Evolutionary conservation across 257 asterid species (phyloP), one percentile per base, ranked within the genome.

Genomic region (Petunia axillaris): DNA sequence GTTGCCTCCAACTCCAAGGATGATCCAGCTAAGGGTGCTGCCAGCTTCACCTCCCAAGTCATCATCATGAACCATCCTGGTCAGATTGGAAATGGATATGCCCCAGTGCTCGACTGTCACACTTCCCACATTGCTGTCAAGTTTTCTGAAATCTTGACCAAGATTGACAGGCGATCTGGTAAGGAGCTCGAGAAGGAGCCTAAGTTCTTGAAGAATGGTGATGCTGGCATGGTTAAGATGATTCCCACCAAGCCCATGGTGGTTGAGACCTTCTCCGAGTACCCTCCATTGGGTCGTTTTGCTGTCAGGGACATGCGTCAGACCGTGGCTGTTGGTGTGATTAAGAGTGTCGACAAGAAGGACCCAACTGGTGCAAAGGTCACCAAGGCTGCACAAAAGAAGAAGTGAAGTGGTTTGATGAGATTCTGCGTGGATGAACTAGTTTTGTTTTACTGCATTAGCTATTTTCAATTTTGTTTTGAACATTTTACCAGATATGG

Each of bases 51-150:
- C 25, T 25, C 25, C 25, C 25, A 25, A 25, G 25, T 25, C 25
- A 25, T 25, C 25, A 25, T 25, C 25, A 25, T 25, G 25, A 25
- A 25, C 25, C 25, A 25, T 25, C 25, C 25, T 25, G 25, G 25
- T 25, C 25, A 25, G 0, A 25, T 25, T 25, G 25, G 25, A 25
- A 25, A 25, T 0, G 25, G 25, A 25, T 25, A 25, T 25, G 93
- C 94, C 1, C 94, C 94, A 8, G 94, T 89, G 76, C 92, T 89
- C 1, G 92, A 90, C 36, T 89, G 89, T 60, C 92, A 89, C 93
- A 90, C 93, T 38, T 90, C 90, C 53, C 94, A 90, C 87, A 90
- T 90, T 79, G 91, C 92, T 16, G 93, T 87, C 11, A 90, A 90
- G 87, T 90, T 90, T 53, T 86, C 88, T 39, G 94, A 90, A 58